phyloP scores from a whole-genome alignment of 2,329 filamentous ascomycete genomes.

The Stachybotrys chlorohalonatus region DNA sequence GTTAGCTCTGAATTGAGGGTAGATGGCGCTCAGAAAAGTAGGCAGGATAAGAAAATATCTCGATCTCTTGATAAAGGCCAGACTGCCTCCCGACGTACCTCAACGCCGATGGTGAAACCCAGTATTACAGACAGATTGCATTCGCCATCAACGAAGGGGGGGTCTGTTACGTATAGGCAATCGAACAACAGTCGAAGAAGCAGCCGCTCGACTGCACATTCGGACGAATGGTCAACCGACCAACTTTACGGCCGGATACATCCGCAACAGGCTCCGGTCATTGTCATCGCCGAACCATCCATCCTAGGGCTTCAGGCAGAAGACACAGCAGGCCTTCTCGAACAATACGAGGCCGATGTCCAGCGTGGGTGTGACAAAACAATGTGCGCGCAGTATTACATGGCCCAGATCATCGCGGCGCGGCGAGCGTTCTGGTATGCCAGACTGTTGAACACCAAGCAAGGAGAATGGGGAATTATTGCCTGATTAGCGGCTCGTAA shows the following conservation, averaged over 20 bases:
- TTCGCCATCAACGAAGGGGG: too few species aligned
- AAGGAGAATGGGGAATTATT: neutral
- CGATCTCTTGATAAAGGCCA: too few species aligned
- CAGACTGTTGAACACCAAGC: conserved; percentile 8
- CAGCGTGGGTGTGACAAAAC: conserved; percentile 9
- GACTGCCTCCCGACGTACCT: too few species aligned
- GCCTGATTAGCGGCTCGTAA: neutral
- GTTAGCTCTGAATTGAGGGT: too few species aligned
- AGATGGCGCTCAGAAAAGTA: too few species aligned
- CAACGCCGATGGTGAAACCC: too few species aligned
- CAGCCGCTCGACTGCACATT: neutral
- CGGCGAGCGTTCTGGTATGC: conserved; percentile 21
- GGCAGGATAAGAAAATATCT: too few species aligned
- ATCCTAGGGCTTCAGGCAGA: conserved; percentile 14
- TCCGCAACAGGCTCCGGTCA: neutral
- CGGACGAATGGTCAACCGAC: neutral
- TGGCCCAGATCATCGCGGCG: conserved; percentile 13
- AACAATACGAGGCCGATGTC: conserved; percentile 23
- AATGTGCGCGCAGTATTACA: conserved; percentile 19
- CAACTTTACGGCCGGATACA: too few species aligned
- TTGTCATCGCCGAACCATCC: conserved; percentile 15
- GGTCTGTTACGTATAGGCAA: too few species aligned
- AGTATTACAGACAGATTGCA: too few species aligned
- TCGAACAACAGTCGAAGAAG: neutral
- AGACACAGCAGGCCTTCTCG: conserved; percentile 15